Evolutionary conservation across 2,329 filamentous ascomycete genomes (phyloP).

Genomic region (Alternaria arbusti): DNA sequence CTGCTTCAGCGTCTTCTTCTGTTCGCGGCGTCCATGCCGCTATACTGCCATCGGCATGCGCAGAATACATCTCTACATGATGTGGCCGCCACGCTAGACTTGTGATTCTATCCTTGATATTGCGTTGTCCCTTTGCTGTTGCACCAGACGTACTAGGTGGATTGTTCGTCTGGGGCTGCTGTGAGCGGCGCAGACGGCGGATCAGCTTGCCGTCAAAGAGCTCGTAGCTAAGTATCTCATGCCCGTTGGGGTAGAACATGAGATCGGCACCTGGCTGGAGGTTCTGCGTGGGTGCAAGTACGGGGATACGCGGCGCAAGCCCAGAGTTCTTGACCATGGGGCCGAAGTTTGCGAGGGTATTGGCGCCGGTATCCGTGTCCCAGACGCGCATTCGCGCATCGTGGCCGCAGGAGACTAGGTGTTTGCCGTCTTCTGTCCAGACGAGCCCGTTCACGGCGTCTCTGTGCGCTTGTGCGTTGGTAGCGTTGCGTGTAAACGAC

Average conservation of each 20-base stretch:
- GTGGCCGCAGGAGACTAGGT: constrained; percentile 80
- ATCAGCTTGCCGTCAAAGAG: constrained; percentile 77
- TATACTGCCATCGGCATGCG: constrained; percentile 84
- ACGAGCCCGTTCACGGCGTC: constrained; percentile 83
- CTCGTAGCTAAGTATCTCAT: constrained; percentile 79
- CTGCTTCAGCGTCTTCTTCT: constrained; percentile 54
- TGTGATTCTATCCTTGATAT: constrained; percentile 63
- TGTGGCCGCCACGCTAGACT: constrained; percentile 77
- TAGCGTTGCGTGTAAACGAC: constrained; percentile 44
- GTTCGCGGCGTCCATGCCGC: constrained; percentile 74
- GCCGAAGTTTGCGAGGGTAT: constrained; percentile 88
- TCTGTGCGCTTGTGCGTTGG: constrained; percentile 67
- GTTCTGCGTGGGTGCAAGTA: constrained; percentile 66
- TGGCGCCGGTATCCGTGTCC: constrained; percentile 80
- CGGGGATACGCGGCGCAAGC: constrained; percentile 49
- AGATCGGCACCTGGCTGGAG: constrained; percentile 66
- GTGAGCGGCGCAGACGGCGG: constrained; percentile 72
- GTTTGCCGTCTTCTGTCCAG: constrained; percentile 81
- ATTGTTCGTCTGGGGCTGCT: constrained; percentile 39
- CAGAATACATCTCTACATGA: constrained; percentile 77
- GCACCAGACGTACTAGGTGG: background rate
- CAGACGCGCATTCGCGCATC: constrained; percentile 87
- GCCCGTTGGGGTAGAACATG: constrained; percentile 78
- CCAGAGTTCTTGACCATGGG: constrained; percentile 75
- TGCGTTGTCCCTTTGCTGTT: constrained; percentile 48